Conservation (phyloP, 2,329 filamentous ascomycete genomes). For the Fusarium sp. region DNA sequence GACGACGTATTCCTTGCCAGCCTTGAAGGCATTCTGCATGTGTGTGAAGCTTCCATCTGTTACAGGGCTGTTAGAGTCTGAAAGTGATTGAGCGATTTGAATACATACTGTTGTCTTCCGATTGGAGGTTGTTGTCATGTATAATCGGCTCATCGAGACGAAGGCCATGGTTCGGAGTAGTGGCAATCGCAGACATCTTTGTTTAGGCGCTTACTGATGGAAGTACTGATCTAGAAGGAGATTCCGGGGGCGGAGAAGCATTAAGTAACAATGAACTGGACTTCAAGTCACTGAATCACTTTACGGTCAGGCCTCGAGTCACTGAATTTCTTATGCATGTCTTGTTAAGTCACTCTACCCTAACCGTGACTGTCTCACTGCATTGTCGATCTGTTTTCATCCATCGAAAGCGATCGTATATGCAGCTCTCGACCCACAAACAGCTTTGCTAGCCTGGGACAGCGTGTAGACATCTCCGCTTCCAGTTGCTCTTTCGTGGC, state of each 20-base stretch:
- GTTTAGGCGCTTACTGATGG: not conserved
- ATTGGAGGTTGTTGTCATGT: too few species aligned
- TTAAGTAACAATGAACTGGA: not conserved
- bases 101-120: too few species aligned
- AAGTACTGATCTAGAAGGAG: rapidly evolving
- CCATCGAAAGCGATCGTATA: constrained; percentile 17
- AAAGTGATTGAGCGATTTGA: rapidly evolving
- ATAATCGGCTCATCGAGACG: not conserved
- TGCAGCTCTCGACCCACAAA: constrained; percentile 7
- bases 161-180: not conserved
- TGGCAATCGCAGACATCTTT: not conserved
- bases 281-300: not conserved
- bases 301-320: not conserved
- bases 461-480: not conserved
- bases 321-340: not conserved
- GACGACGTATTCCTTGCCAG: constrained; percentile 17
- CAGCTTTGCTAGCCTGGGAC: constrained; percentile 8
- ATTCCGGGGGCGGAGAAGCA: rapidly evolving
- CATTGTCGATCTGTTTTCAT: not conserved
- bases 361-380: constrained; percentile 8
- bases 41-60: not conserved
- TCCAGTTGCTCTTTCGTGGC: constrained; percentile 3
- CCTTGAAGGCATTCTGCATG: constrained; percentile 1
- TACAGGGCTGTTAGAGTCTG: rapidly evolving
- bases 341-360: not conserved